Base-by-base conservation (phyloP, 139 green algal species). In the Diplosphaera chodatii region DNA sequence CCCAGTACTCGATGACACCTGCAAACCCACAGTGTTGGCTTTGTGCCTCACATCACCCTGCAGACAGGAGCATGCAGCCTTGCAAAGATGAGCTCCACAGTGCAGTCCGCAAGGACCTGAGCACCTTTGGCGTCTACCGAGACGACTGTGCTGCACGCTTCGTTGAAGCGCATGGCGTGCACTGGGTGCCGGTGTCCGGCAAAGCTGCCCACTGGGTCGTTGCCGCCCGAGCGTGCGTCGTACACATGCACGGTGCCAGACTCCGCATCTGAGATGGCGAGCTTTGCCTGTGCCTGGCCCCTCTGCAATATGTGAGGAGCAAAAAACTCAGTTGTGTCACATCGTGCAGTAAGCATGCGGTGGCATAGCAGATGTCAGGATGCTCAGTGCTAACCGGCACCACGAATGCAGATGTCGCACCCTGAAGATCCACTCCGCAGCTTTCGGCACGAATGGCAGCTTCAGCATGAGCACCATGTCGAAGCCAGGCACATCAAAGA, bases 401-500 rank as follows among this genome's bases (percentile, higher is more conserved):
- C 37, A 48, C 6, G 10, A 48, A 20, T 48, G 8, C 37, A 48
- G 10, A 2, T 30, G 3, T 27, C 78, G 8, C 62, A 88, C 88
- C 85, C 86, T 85, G 75, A 85, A 96, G 59, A 93, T 87, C 92
- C 94, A 98, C 66, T 90, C 88, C 16, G 85, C 90, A n/a, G 74
- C 88, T 0, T 82, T 82, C 6, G 94, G 93, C 31, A 85, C 78
- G 77, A 88, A 98, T 30, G 74, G 59, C 64, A 97, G 82, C 33
- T 83, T 75, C 48, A 98, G 75, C 94, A 99, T 99, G 20, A 90
- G 81, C 40, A 97, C 96, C 89, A 99, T 96, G 88, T 99, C 95
- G 67, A 97, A 98, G 66, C 80, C 95, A 23, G 91, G 74, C 21
- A 99, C 89, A 74, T 99, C 95, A 82, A 92, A 99, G 32, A 99